Base-by-base conservation (phyloP, 2,329 filamentous ascomycete species). In the Phaeosphaeria sp. region DNA sequence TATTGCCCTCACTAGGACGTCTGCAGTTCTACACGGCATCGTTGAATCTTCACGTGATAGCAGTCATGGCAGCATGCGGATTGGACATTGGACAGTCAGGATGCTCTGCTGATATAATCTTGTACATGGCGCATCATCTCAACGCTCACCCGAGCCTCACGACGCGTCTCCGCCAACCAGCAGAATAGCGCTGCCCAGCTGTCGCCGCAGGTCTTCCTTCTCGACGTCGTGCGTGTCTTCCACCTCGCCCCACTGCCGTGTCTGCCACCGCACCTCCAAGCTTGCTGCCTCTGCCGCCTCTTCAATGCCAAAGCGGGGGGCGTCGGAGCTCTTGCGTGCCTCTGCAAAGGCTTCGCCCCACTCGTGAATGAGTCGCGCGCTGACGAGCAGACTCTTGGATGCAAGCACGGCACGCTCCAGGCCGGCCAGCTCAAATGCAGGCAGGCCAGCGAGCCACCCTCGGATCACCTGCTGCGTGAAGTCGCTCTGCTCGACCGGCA, bases 201-300 rank as follows among this genome's bases (percentile, higher is more conserved):
- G 95, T 70, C 94, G 85, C 73, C 87, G 86, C 64, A 98, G 68
- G 77, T 99, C 95, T 78, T 96, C 94, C 77, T 89, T 91, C 70
- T 96, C 90, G 0, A 99, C 95, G 81, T 99, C 95, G 79, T 99
- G 95, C 25, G 93, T 97, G 78, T 99, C 93, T 77, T 99, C 95
- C 0, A 99, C 95, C 82, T 97, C 93, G 9, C 95, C 95, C 94
- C 95, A 98, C 78, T 90, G 89, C 25, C 85, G 82, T 0, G 89
- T 96, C 84, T 99, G 95, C 89, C 92, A 97, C 63, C 87, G 84
- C 17, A 97, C 92, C 81, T 99, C 95, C 43, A 96, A 76, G 68
- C 86, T 97, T 6, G 90, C 88, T 15, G 90, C 89, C 69, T 85
- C 83, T 0, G 91, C 89, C 0, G 93, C 94, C 74, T 96, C 88